phyloP scores from a whole-genome alignment of 768 basidiomycete genomes.

The Amanita phalloides region DNA sequence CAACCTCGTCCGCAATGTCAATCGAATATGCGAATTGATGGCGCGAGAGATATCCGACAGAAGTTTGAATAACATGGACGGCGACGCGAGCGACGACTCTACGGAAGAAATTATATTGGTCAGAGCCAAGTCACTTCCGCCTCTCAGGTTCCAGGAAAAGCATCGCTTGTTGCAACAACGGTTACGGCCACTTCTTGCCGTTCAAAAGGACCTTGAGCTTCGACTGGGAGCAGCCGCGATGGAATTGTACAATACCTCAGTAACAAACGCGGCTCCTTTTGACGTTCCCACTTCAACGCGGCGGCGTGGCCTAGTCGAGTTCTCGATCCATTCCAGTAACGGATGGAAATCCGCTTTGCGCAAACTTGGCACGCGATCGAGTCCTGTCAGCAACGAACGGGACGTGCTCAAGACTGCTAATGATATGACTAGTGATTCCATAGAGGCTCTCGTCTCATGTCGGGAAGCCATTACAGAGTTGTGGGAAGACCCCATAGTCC shows the following conservation, averaged over 20 bases:
- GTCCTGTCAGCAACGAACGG: slow-evolving; percentile 11
- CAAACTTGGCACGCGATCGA: slow-evolving; percentile 34
- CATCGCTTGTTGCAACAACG: slow-evolving; percentile 50
- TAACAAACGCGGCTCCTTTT: slow-evolving; percentile 31
- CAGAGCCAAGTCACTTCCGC: slow-evolving; percentile 26
- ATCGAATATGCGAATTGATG: slow-evolving; percentile 48
- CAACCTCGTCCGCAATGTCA: slow-evolving; percentile 70
- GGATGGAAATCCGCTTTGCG: slow-evolving; percentile 60
- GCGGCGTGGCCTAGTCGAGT: slow-evolving; percentile 31
- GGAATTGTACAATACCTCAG: slow-evolving; percentile 33
- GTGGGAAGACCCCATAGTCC: slow-evolving; percentile 57
- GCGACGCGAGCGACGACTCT: slow-evolving; percentile 26
- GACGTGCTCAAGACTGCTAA: slow-evolving; percentile 18
- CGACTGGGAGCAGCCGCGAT: slow-evolving; percentile 47
- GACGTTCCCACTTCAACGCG: slow-evolving; percentile 14
- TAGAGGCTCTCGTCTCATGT: slow-evolving; percentile 49
- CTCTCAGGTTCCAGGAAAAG: slow-evolving; percentile 46
- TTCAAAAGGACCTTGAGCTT: slow-evolving; percentile 50
- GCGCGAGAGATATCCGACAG: slow-evolving; percentile 43
- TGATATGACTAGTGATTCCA: slow-evolving; percentile 41
- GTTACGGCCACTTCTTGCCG: slow-evolving; percentile 43
- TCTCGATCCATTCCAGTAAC: slow-evolving; percentile 49
- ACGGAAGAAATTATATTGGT: slow-evolving; percentile 25
- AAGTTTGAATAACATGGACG: slow-evolving; percentile 14
- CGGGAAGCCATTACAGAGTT: slow-evolving; percentile 56